phyloP scores from a whole-genome alignment of 2,329 filamentous ascomycete species.

The Ceratocystis destructans region DNA sequence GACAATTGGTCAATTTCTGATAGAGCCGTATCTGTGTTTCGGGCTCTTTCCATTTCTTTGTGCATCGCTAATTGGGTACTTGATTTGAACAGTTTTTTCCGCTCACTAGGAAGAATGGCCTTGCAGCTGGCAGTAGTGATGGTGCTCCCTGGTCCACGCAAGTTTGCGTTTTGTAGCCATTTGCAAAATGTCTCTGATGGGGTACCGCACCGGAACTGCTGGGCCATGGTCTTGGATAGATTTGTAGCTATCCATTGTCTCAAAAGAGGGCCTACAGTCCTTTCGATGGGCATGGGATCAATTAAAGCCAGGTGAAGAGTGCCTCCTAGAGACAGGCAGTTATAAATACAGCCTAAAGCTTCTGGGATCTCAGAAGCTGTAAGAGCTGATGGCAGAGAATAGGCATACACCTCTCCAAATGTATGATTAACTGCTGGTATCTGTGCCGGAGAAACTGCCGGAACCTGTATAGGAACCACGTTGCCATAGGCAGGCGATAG shows the following conservation, averaged over 20 bases:
- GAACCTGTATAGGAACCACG: slow-evolving; percentile 29
- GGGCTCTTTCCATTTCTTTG: neutral
- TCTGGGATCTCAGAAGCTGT: slow-evolving; percentile 42
- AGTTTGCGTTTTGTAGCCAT: slow-evolving; percentile 43
- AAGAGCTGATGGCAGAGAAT: slow-evolving; percentile 43
- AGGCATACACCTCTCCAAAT: slow-evolving; percentile 38
- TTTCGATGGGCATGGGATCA: slow-evolving; percentile 44
- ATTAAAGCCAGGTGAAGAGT: slow-evolving; percentile 46
- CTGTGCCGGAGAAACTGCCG: slow-evolving; percentile 27
- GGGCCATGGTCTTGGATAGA: slow-evolving; percentile 45
- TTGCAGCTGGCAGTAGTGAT: slow-evolving; percentile 37
- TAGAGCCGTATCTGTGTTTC: neutral
- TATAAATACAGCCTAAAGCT: slow-evolving; percentile 43
- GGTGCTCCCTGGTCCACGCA: slow-evolving; percentile 36
- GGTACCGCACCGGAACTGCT: slow-evolving; percentile 43
- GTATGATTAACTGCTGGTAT: slow-evolving; percentile 30
- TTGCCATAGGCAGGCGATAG: slow-evolving; percentile 27
- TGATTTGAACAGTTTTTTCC: slow-evolving; percentile 16
- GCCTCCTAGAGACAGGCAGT: slow-evolving; percentile 41
- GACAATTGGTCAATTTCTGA: neutral
- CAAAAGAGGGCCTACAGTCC: slow-evolving; percentile 43
- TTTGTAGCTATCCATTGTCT: slow-evolving; percentile 49
- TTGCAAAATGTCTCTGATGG: slow-evolving; percentile 44
- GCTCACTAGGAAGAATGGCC: slow-evolving; percentile 29
- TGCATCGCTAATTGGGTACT: neutral